Base-by-base conservation (phyloP, 1,284 basidiomycete genomes). In the Omphalotus olearius region DNA sequence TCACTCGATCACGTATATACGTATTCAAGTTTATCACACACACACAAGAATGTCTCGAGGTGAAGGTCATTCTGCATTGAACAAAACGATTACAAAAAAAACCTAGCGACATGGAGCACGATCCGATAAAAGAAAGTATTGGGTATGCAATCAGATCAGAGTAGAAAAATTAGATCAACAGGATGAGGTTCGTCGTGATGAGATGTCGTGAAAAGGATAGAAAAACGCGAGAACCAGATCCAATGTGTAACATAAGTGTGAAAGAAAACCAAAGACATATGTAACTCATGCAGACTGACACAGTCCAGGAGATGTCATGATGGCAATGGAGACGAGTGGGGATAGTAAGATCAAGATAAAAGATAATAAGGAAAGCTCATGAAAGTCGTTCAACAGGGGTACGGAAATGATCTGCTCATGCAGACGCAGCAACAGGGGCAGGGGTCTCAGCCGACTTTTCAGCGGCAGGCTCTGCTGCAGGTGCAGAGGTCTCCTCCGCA, bases 51-150 rank as follows among this genome's bases (percentile, higher is more conserved):
- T n/a, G 36, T 1, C 26, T 39, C 49, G 36, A n/a, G 49, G 13
- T 35, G 9, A 40, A 50, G 36, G 17, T 54, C 49, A 56, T 50
- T 54, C 59, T 62, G 57, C 60, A 56, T 17, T 33, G 45, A 47
- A 66, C 60, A 63, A 71, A 69, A 70, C 66, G 65, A 83, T 81
- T 83, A 83, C 76, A 80, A 67, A 68, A 47, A 69, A 71, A 71
- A 72, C 75, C 73, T 75, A 79, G 70, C 69, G 69, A 79, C 75
- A 79, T 75, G 71, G 62, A 75, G 69, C 73, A 75, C 73, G 74
- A 79, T 76, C 77, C 75, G 67, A 66, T 69, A 66, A 64, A 74
- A 67, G 69, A 74, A 73, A 69, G 71, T 66, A 66, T 2, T 66
- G 72, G 73, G 77, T 80, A 74, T 73, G 64, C 59, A 62, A 68